These are phyloP conservation scores for Inosperma sp. DNA, from an alignment of 768 basidiomycete species.

Conservation along the genomic window DNA sequence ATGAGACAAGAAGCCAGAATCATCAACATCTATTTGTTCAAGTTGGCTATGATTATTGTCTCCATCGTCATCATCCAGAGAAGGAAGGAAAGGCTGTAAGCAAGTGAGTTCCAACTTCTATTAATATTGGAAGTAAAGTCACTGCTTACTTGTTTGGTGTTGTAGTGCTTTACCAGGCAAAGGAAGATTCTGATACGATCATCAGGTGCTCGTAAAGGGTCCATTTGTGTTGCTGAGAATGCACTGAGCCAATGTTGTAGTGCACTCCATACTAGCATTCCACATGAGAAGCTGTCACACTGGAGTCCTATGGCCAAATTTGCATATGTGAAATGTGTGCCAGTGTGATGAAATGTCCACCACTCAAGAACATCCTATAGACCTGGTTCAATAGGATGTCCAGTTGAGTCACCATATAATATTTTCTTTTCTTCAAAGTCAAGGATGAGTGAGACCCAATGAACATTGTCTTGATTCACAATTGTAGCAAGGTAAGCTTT, in stretches of 20 bases:
- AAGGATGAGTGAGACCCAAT: conserved; percentile 1
- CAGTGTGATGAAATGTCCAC: conserved; percentile 3
- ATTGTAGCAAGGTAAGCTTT: conserved; percentile 1
- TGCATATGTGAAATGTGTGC: not conserved
- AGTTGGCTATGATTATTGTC: too few relatives aligned
- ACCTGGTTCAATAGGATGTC: not conserved
- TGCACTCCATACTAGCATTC: not conserved
- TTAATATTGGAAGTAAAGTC: not conserved
- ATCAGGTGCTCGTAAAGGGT: not conserved
- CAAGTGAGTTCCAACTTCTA: too few relatives aligned
- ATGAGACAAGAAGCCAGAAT: too few relatives aligned
- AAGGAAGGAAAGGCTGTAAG: too few relatives aligned
- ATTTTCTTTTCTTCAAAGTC: not conserved
- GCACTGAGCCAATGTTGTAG: not conserved
- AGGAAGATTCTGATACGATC: not conserved
- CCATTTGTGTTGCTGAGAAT: not conserved
- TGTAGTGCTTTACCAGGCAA: not conserved
- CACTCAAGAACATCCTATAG: not conserved
- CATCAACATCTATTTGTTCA: not conserved
- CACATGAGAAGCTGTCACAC: not conserved
- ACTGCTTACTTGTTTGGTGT: not conserved
- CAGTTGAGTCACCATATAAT: not conserved
- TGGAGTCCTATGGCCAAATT: not conserved
- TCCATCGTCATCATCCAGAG: not conserved
- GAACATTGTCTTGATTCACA: conserved; percentile 1